These are phyloP conservation scores for Leucocoprinus birnbaumii DNA, from an alignment of 768 basidiomycete genomes.

Conservation along the genomic window DNA sequence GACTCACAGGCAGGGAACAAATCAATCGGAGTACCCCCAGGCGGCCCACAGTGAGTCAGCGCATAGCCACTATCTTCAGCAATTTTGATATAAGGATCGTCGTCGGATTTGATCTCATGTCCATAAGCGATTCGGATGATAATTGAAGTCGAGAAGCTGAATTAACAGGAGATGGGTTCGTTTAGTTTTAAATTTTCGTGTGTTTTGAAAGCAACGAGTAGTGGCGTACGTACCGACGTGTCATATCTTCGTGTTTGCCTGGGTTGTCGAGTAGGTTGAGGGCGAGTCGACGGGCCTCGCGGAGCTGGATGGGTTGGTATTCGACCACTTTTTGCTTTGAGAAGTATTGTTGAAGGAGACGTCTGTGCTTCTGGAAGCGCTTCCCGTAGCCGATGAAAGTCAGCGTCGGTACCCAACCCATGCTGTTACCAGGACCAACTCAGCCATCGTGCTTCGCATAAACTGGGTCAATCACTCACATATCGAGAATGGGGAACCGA, in stretches of 20 bases:
- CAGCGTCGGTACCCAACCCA: background rate
- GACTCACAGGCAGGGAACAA: slow-evolving; percentile 6
- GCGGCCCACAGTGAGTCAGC: slow-evolving; percentile 4
- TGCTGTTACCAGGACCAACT: too few relatives aligned
- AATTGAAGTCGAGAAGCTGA: background rate
- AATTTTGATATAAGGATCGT: background rate
- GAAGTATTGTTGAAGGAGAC: slow-evolving; percentile 4
- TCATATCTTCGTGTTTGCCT: background rate
- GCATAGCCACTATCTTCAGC: background rate
- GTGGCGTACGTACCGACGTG: background rate
- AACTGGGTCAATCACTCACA: too few relatives aligned
- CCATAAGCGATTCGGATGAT: slow-evolving; percentile 4
- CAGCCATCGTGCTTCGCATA: too few relatives aligned
- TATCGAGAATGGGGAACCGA: background rate
- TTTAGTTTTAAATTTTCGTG: too few relatives aligned
- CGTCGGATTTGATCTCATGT: background rate
- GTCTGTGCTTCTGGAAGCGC: slow-evolving; percentile 3
- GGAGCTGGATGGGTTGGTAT: background rate
- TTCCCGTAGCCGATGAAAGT: background rate
- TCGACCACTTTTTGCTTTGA: background rate
- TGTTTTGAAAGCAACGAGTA: background rate
- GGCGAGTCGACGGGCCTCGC: background rate
- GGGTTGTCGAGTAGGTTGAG: background rate
- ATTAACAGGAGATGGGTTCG: too few relatives aligned
- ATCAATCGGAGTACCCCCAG: slow-evolving; percentile 3